Evolutionary conservation across 257 asterid genomes (phyloP).

Genomic region (Solanum chmielewskii): DNA sequence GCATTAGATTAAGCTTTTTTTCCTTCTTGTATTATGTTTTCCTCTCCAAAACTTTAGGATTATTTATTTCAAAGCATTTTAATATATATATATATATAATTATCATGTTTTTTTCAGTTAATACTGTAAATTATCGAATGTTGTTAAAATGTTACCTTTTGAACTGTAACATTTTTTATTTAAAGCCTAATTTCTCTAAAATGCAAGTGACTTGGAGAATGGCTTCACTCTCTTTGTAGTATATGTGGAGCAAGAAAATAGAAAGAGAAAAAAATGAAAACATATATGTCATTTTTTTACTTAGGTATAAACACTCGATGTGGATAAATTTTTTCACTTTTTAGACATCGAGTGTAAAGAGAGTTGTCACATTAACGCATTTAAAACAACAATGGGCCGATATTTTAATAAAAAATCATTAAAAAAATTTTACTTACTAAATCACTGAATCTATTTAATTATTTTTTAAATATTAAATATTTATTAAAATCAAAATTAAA

Average conservation of each 20-base stretch:
- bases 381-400: background rate
- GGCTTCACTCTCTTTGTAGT: background rate
- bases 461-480: no score
- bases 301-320: rapidly evolving
- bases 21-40: background rate
- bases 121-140: background rate
- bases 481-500: no score
- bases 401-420: no score
- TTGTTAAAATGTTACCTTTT: background rate
- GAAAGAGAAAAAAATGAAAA: background rate
- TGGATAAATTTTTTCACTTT: no score
- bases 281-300: background rate
- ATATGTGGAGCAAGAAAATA: background rate
- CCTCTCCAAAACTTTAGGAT: background rate
- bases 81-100: no score
- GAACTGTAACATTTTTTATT: background rate
- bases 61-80: background rate
- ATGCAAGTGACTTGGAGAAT: background rate
- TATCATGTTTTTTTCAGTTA: background rate
- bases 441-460: no score
- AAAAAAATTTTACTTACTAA: no score
- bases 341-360: background rate
- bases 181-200: no score
- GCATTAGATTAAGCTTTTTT: background rate
- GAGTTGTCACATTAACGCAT: background rate